Conservation (phyloP, 2,329 filamentous ascomycete species). For the Phialophora macrospora region DNA sequence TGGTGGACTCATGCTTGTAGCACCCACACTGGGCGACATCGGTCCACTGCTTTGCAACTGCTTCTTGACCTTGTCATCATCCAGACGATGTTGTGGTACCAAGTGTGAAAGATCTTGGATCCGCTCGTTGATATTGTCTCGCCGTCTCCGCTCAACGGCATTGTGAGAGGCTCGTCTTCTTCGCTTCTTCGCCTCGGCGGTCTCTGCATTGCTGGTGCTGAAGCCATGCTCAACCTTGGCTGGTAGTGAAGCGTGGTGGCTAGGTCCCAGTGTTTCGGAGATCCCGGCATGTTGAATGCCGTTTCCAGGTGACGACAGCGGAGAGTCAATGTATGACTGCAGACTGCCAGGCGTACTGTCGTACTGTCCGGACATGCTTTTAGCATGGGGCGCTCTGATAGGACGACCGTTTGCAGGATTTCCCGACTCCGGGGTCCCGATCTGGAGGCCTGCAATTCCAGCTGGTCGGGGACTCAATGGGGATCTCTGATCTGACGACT, state of each 20-base stretch:
- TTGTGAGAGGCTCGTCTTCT: slow-evolving; percentile 94
- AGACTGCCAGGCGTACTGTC: slow-evolving; percentile 73
- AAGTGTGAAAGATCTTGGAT: slow-evolving; percentile 96
- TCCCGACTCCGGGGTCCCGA: slow-evolving; percentile 72
- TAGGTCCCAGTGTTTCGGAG: slow-evolving; percentile 80
- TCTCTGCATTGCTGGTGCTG: slow-evolving; percentile 65
- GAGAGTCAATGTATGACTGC: slow-evolving; percentile 83
- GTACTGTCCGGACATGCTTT: slow-evolving; percentile 87
- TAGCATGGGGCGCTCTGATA: slow-evolving; percentile 77
- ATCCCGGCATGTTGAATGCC: slow-evolving; percentile 70
- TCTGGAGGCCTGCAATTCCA: slow-evolving; percentile 71
- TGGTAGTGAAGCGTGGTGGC: slow-evolving; percentile 85
- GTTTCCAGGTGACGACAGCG: slow-evolving; percentile 76
- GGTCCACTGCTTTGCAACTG: slow-evolving; percentile 91
- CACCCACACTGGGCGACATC: slow-evolving; percentile 78
- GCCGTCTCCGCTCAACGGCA: slow-evolving; percentile 87
- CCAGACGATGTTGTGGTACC: slow-evolving; percentile 87
- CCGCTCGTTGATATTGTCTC: slow-evolving; percentile 98
- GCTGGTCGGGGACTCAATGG: slow-evolving; percentile 89
- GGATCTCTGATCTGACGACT: slow-evolving; percentile 74
- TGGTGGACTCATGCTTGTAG: slow-evolving; percentile 70
- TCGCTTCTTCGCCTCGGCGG: slow-evolving; percentile 92
- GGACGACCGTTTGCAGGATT: slow-evolving; percentile 73
- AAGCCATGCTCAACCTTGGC: slow-evolving; percentile 72
- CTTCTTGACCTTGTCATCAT: slow-evolving; percentile 97